Evolutionary conservation across 176 grass and related monocot species (phyloP), one percentile per base, ranked within the genome.

Genomic region (Oryza nivara): DNA sequence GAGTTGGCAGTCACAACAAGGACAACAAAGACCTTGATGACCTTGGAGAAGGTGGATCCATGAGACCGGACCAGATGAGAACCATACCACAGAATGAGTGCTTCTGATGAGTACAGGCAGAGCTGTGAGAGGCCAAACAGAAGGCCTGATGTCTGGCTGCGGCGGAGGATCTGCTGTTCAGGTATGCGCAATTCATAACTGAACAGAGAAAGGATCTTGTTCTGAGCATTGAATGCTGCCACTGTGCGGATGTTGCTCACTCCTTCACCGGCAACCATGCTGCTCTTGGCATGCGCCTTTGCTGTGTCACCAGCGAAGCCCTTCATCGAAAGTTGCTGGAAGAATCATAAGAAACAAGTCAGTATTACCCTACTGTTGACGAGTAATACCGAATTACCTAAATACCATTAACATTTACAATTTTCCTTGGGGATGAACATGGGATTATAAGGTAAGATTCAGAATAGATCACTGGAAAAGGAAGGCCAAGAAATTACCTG

Each of bases 21-120:
- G 76, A 99, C 97, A 16, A 99, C 93, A 65, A 99, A 99, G 48
- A 96, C 93, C 84, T 99, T 99, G 81, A 99, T 99, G 81, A 96
- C 93, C 88, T 96, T 96, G 72, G 91, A 96, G 92, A 99, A 99
- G 67, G 93, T 96, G 47, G 97, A 99, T 17, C 69, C 89, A 2
- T 92, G 91, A 7, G 71, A 87, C 52, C 88, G 86, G 20, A 99
- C 93, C 9, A 99, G 92, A 48, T 96, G 93, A 12, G 93, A 90
- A 65, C 93, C 93, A 6, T 96, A 99, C 97, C 97, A 99, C 16
- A 99, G 97, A 16, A 96, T 89, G 72, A 99, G 93, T 3, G 97
- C 97, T 74, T 99, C 93, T 0, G 96, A 99, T 46, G 91, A 82
- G 82, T 99, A 99, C 7, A 96, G 84, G 74, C 83, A 94, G 66